These are phyloP conservation scores for Penicillium sp. DNA, from an alignment of 2,329 filamentous ascomycete genomes.

Conservation along the genomic window DNA sequence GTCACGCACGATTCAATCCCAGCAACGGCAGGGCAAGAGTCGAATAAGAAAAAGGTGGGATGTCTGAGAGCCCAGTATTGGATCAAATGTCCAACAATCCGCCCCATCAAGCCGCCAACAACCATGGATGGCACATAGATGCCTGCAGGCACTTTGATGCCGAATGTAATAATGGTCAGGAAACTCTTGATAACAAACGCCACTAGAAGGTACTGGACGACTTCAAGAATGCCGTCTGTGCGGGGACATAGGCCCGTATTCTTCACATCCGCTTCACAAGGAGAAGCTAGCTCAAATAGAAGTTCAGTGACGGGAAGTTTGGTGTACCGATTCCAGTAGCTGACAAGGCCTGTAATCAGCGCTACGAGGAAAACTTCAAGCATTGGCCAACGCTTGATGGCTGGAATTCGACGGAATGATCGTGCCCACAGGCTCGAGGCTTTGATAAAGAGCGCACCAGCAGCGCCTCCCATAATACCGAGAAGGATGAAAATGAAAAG, in stretches of 20 bases:
- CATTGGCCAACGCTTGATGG: constrained; percentile 80
- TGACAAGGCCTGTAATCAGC: constrained; percentile 74
- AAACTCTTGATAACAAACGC: constrained; percentile 89
- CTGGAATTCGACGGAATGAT: constrained; percentile 74
- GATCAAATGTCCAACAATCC: constrained; percentile 79
- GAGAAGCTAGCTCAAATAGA: constrained; percentile 83
- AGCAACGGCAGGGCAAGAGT: constrained; percentile 64
- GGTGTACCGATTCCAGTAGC: constrained; percentile 92
- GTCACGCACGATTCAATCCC: constrained; percentile 81
- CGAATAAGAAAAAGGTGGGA: constrained; percentile 70
- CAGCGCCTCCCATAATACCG: constrained; percentile 77
- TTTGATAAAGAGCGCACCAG: constrained; percentile 94
- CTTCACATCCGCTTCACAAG: constrained; percentile 66
- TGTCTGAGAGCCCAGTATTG: constrained; percentile 77
- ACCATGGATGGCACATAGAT: constrained; percentile 99
- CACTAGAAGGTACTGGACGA: constrained; percentile 67
- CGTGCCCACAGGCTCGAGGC: constrained; percentile 86
- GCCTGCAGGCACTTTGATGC: constrained; percentile 92
- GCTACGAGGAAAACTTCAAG: constrained; percentile 88
- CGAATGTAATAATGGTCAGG: constrained; percentile 87
- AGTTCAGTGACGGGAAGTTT: constrained; percentile 87
- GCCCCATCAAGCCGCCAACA: constrained; percentile 86
- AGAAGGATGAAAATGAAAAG: constrained; percentile 80
- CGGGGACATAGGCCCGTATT: constrained; percentile 77
- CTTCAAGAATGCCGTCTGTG: constrained; percentile 71